phyloP scores from a whole-genome alignment of 768 basidiomycete species.

The Mycena metata region DNA sequence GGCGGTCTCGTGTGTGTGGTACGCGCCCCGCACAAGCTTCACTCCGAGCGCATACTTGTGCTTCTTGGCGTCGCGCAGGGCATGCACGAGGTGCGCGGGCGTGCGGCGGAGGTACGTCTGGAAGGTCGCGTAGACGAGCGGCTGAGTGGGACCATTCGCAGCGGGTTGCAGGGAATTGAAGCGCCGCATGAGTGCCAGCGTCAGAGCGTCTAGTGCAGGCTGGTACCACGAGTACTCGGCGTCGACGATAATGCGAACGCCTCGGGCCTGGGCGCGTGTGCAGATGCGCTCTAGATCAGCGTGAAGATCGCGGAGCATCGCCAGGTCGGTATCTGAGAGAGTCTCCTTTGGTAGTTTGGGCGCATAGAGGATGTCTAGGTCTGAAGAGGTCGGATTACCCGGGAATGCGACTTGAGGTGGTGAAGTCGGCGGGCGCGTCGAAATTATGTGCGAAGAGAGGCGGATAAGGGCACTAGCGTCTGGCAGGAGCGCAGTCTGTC shows the following conservation, averaged over 20 bases:
- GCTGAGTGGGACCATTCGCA: conserved; percentile 51
- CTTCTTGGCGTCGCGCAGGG: conserved; percentile 73
- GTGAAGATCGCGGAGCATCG: conserved; percentile 71
- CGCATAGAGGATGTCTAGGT: conserved; percentile 65
- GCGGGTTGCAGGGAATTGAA: conserved; percentile 69
- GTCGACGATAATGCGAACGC: conserved; percentile 83
- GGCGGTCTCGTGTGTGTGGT: conserved; percentile 81
- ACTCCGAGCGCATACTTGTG: conserved; percentile 85
- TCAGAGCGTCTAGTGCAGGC: conserved; percentile 88
- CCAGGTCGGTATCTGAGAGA: conserved; percentile 70
- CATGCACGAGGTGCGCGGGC: conserved; percentile 74
- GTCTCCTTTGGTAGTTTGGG: conserved; percentile 29
- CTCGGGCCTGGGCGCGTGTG: conserved; percentile 67
- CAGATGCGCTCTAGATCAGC: conserved; percentile 76
- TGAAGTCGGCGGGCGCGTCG: conserved; percentile 51
- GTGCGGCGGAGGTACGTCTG: conserved; percentile 91
- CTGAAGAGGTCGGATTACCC: conserved; percentile 71
- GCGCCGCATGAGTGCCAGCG: conserved; percentile 77
- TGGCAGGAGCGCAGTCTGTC: conserved; percentile 77
- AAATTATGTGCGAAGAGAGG: conserved; percentile 70
- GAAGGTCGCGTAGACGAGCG: conserved; percentile 87
- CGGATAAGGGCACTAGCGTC: conserved; percentile 71
- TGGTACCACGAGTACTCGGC: conserved; percentile 90
- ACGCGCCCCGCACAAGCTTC: conserved; percentile 95
- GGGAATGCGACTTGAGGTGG: conserved; percentile 67